Evolutionary conservation across 108 stramenopile species (phyloP).

Genomic region (Nitzschia putrida): DNA sequence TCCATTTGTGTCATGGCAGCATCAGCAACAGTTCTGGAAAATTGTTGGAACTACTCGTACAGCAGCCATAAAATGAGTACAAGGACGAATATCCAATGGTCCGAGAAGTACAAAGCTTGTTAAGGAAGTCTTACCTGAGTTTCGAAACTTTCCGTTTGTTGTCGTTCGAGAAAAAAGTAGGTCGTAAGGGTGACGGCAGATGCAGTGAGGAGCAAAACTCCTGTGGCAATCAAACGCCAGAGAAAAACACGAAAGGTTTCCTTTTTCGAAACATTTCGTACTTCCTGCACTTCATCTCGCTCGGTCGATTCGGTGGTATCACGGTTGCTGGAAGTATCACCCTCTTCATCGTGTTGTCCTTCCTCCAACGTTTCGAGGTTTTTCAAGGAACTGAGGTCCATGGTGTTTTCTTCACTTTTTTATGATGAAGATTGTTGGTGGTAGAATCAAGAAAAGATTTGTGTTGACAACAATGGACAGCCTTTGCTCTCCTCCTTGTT

Average conservation of each 20-base stretch:
- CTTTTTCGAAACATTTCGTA: too few species aligned
- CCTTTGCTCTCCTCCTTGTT: too few species aligned
- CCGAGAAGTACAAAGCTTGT: not conserved
- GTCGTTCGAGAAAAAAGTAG: not conserved
- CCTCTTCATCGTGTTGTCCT: not conserved
- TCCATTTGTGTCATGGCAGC: not conserved
- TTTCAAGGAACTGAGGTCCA: too few species aligned
- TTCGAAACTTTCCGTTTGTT: not conserved
- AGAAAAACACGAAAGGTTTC: too few species aligned
- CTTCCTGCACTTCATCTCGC: not conserved
- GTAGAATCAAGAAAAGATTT: too few species aligned
- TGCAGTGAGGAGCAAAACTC: not conserved
- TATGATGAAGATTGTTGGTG: too few species aligned
- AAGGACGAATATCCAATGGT: not conserved
- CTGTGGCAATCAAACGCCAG: not conserved
- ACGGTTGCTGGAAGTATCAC: not conserved
- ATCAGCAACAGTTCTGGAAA: not conserved
- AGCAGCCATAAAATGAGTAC: not conserved
- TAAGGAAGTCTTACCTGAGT: not conserved
- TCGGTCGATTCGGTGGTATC: not conserved
- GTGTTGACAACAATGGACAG: too few species aligned
- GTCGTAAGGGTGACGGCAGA: not conserved
- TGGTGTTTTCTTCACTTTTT: too few species aligned
- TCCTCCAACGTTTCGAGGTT: too few species aligned
- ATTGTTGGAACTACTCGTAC: conserved; percentile 7